Evolutionary conservation across 2,329 filamentous ascomycete genomes (phyloP), one percentile per base, ranked within the genome.

Genomic region (Immersiporthe knoxdaviesiana): DNA sequence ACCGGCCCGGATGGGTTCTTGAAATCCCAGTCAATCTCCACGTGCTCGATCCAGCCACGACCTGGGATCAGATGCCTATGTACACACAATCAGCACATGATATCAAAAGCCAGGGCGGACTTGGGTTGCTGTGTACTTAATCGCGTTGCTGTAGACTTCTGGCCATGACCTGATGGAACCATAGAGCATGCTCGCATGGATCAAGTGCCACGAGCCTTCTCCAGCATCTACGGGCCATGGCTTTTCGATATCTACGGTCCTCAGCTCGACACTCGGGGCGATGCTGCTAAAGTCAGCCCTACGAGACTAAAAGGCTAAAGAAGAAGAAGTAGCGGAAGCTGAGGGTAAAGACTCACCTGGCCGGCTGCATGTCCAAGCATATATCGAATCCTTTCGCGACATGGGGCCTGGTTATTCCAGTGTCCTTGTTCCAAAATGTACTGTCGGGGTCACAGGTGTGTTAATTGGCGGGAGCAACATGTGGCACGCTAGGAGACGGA

Each of bases 11-110:
- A 88, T 72, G 93, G 90, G 75, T 89, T 91, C 65, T 88, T 88
- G 24, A 93, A 93, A 62, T 87, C 83, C 79, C 92, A 92, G 79
- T 98, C 93, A 67, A 98, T 91, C 78, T 98, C 95, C 62, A 97
- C 88, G 74, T 97, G 93, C 79, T 98, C 94, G 67, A 97, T 85
- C 76, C 85, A 87, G 66, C 94, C 95, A 54, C 83, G 85, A 1
- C 90, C 90, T 1, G 93, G 93, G 74, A 89, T 89, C 35, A 97
- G 84, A 76, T 97, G 92, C 66, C 91, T 93, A n/a, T n/a, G 72
- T 21, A 30, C 37, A n/a, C 52, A 2, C 35, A 56, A 8, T 78
- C 68, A 79, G 73, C 71, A 66, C 68, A 54, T 24, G 59, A 37
- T 14, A 52, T 24, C 60, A 61, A 30, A 30, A 58, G 27, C 41